A percentile compares a stretch with the other conserved stretches of the same genome.
phyloP scores from a whole-genome alignment of 2,329 filamentous ascomycete species.

The Ustilaginoidea virens region DNA sequence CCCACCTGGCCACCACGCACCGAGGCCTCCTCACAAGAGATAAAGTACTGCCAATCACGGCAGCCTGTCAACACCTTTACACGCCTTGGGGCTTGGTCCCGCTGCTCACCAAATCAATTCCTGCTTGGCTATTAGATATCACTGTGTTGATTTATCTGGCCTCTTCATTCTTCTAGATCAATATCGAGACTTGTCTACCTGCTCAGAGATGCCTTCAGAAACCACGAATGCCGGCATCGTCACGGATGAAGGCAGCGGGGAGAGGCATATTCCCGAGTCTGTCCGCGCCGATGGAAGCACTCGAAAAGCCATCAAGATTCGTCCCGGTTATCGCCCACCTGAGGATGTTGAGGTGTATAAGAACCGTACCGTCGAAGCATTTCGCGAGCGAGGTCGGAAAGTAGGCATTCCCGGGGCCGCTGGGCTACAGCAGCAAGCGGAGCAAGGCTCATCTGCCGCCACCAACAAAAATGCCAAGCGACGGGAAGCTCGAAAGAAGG shows the following conservation, averaged over 20 bases:
- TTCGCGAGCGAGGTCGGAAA: slow-evolving; percentile 57
- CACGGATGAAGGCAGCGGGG: slow-evolving; percentile 57
- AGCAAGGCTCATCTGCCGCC: slow-evolving; percentile 31
- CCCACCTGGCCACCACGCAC: no score
- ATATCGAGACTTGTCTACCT: no score
- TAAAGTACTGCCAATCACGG: no score
- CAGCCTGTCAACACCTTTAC: no score
- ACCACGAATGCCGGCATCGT: slow-evolving; percentile 59
- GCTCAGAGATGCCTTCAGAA: slow-evolving; percentile 33
- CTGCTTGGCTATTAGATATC: no score
- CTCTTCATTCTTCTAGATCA: no score
- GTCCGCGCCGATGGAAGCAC: slow-evolving; percentile 74
- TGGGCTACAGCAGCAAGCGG: slow-evolving; percentile 31
- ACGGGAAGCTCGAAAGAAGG: slow-evolving; percentile 39
- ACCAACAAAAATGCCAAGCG: slow-evolving; percentile 81
- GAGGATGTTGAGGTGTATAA: slow-evolving; percentile 96
- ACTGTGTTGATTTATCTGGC: no score
- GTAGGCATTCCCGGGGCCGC: slow-evolving; percentile 57
- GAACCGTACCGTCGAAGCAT: slow-evolving; percentile 75
- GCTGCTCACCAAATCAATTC: no score
- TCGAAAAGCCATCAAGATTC: slow-evolving; percentile 87
- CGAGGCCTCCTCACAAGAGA: no score
- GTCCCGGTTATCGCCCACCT: slow-evolving; percentile 82
- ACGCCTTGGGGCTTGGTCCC: no score
- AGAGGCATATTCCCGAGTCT: slow-evolving; percentile 81